Evolutionary conservation across 768 basidiomycete species (phyloP).

Genomic region (Agaricus sinodeliciosus): DNA sequence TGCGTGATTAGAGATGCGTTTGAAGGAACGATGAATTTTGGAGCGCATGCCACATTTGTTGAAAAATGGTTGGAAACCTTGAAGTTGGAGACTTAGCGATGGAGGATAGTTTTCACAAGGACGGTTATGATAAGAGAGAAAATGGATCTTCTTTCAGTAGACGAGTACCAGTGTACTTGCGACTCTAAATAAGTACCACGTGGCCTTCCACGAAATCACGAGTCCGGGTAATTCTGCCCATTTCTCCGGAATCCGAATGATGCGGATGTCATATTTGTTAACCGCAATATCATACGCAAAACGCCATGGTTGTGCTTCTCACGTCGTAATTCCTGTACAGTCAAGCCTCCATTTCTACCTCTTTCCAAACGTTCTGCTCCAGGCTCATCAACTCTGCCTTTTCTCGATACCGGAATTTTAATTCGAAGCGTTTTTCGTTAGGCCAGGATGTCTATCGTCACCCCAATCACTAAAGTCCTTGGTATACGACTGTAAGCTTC

Average conservation of each 20-base stretch:
- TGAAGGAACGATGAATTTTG: constrained; percentile 55
- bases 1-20: constrained; percentile 41
- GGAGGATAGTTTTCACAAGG: background rate
- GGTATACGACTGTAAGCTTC: constrained; percentile 56
- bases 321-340: too few relatives aligned
- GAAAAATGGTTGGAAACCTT: constrained; percentile 57
- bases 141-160: too few relatives aligned
- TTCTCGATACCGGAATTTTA: background rate
- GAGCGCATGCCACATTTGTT: constrained; percentile 66
- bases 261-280: too few relatives aligned
- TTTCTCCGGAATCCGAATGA: too few relatives aligned
- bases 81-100: constrained; percentile 16
- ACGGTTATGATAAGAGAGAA: too few relatives aligned
- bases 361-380: background rate
- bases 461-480: constrained; percentile 57
- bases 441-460: constrained; percentile 34
- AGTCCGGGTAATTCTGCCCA: too few relatives aligned
- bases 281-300: too few relatives aligned
- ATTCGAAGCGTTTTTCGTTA: background rate
- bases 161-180: too few relatives aligned
- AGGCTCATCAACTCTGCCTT: background rate
- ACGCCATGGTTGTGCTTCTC: too few relatives aligned
- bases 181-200: too few relatives aligned
- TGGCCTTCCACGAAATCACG: too few relatives aligned
- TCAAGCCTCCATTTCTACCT: background rate